Base-by-base conservation (phyloP, 2,329 filamentous ascomycete genomes). In the Catunica adiposa region DNA sequence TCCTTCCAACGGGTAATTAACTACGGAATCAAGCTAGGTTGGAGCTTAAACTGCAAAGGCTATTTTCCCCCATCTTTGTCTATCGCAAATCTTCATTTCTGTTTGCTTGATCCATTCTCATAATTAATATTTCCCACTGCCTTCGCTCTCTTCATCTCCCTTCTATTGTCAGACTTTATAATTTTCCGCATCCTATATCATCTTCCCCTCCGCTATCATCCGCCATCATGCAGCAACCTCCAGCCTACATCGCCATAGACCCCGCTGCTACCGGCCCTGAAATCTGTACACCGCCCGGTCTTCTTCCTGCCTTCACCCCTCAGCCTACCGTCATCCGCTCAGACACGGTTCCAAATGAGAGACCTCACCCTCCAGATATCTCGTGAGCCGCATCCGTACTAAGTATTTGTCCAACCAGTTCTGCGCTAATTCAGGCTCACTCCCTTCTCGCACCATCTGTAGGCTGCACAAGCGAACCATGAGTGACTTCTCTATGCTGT, bases 401-500 rank as follows among this genome's bases (percentile, higher is more conserved):
- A 6, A 31, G 5, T 20, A 25, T 11, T 51, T 51, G 29, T n/a
- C 37, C 26, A 31, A 40, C 20, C 9, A 55, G 20, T 17, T 22
- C 40, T 44, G 15, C 20, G 40, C 15, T 17, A 44, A n/a, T 44
- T 8, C 20, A 17, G n/a, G 15, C n/a, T 8, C 20, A 7, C 40
- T 44, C 8, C 15, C 3, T 22, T 22, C 3, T 8, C 15, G 17
- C 29, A 44, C 34, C 42, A 47, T 17, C 40, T 34, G 17, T n/a
- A 58, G 56, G 50, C 52, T 52, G n/a, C 31, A 55, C 53, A 58
- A 55, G 40, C 56, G 56, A 22, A 55, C 56, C 20, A 29, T 55
- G 20, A 58, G 56, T 31, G 56, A 58, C 15, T 55, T 53, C 47
- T 53, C 56, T 17, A 58, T 55, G 56, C 53, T 58, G 3, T 58